Evolutionary conservation across 2,329 filamentous ascomycete genomes (phyloP), one percentile per base, ranked within the genome.

Genomic region (Xylariaceae sp.): DNA sequence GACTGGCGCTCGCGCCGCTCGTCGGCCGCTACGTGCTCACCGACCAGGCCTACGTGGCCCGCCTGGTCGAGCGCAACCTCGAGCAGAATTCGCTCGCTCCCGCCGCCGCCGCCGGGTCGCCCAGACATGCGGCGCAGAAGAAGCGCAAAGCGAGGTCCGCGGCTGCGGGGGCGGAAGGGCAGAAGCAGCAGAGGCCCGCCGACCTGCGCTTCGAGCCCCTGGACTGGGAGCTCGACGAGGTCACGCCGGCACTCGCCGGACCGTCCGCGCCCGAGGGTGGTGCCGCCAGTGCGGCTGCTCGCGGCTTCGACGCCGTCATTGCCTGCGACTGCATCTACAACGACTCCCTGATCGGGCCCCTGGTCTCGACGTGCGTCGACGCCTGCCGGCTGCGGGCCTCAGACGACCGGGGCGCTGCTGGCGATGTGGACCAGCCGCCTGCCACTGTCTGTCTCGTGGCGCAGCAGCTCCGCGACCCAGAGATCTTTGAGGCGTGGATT

Each of bases 321-420:
- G 87, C 88, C 4, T 94, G 87, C 53, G 92, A 98, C 58, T 95
- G 89, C 58, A 82, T 98, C 46, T 98, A 93, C 66, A 98, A 96
- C 59, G 85, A 94, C 45, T 75, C 83, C 3, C 72, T 96, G 3
- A 75, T 96, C 16, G 65, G 74, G 27, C 87, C 89, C 0, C 75
- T 96, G 31, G 83, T 92, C n/a, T 74, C 80, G 48, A 83, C 86
- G 0, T 94, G 85, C 55, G 75, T 68, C 5, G 83, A 93, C 42
- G 70, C 79, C 16, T 94, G 87, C 57, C 63, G 63, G 8, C 58
- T 90, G 12, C 67, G 79, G 21, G 34, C 39, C 19, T 34, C 29
- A 3, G 43, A 48, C 1, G 32, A 38, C 7, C 24, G 14, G 21
- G 35, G 31, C 14, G 41, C 36, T 11, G 35, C 30, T 7, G 40